Evolutionary conservation across 176 grass and related monocot species (phyloP), one percentile per base, ranked within the genome.

Genomic region (Secale cereale): DNA sequence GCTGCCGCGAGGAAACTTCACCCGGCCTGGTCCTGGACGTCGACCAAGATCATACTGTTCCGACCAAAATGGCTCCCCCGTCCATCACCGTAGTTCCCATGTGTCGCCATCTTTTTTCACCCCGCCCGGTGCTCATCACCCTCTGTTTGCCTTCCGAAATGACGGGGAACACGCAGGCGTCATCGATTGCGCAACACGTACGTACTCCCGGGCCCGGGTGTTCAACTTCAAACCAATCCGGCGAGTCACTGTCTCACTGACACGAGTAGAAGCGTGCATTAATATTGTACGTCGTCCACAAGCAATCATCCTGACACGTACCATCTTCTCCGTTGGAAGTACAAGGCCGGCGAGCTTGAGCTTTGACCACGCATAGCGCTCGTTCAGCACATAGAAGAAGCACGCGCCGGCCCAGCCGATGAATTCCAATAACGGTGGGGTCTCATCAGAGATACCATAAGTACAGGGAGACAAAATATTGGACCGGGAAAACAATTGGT

Each of bases 391-490:
- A 57, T 1, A 22, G 48, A 81, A 81, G 22, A 69, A 69, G 63
- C 79, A 48, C 59, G 78, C 37, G 62, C 22, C 57, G 8, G 57
- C 39, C 11, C 43, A 33, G 70, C 66, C 3, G 31, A 25, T 3
- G 23, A 28, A 4, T 10, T 68, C 22, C 8, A 10, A 54, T 11
- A 52, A 56, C 25, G 23, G 26, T 67, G 13, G 29, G 19, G 19
- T 28, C 25, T 17, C 45, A 48, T 27, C 25, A 50, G 5, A 50
- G 46, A 17, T 74, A 17, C 25, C 8, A 46, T 17, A 17, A 17
- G 25, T 28, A 17, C n/a, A 74, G 26, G 14, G 71, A 50, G 41
- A 50, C 75, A 78, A 76, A 83, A 84, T 88, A 75, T 88, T 88
- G 74, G 86, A 88, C 65, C 40, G 20, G 63, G 77, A 27, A 77